Conservation (phyloP, 495 filamentous ascomycete species). For the Cudoniella acicularis region DNA sequence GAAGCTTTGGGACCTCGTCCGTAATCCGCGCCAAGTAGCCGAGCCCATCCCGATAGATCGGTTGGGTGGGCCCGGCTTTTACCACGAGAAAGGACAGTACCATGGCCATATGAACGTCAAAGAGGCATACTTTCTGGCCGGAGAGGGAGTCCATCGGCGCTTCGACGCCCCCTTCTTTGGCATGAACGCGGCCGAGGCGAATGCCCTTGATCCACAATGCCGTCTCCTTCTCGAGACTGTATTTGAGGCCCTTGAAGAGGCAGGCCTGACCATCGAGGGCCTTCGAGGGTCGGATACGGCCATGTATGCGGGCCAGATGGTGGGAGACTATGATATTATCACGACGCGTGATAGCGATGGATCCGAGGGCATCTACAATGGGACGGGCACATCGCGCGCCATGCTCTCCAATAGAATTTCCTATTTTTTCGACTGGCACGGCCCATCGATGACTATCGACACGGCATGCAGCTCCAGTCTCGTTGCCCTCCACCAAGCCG, state of each 20-base stretch:
- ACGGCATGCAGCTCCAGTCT: constrained; percentile 83
- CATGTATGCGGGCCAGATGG: constrained; percentile 33
- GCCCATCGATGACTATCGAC: constrained; percentile 69
- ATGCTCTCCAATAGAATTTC: constrained; percentile 63
- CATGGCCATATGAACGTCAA: constrained; percentile 10
- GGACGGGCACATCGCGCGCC: constrained; percentile 40
- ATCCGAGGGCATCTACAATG: constrained; percentile 29
- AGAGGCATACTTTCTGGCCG: constrained; percentile 42
- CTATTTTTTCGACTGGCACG: constrained; percentile 54
- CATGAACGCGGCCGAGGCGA: constrained; percentile 52
- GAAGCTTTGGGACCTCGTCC: constrained; percentile 55
- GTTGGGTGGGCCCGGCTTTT: constrained; percentile 46
- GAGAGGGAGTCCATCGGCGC: constrained; percentile 45
- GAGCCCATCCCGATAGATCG: constrained; percentile 33
- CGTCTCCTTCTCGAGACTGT: constrained; percentile 52
- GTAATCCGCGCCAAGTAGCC: constrained; percentile 11
- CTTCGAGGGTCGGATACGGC: constrained; percentile 26
- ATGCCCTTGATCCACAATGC: constrained; percentile 57
- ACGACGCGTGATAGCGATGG: constrained; percentile 29
- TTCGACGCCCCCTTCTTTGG: constrained; percentile 62
- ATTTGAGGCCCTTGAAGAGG: constrained; percentile 55
- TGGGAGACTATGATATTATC: constrained; percentile 32
- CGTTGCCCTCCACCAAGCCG: constrained; percentile 65
- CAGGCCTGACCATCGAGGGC: constrained; percentile 36
- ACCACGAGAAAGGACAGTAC: constrained; percentile 36